Base-by-base conservation (phyloP, 768 basidiomycete species). In the Amanita jacksonii region DNA sequence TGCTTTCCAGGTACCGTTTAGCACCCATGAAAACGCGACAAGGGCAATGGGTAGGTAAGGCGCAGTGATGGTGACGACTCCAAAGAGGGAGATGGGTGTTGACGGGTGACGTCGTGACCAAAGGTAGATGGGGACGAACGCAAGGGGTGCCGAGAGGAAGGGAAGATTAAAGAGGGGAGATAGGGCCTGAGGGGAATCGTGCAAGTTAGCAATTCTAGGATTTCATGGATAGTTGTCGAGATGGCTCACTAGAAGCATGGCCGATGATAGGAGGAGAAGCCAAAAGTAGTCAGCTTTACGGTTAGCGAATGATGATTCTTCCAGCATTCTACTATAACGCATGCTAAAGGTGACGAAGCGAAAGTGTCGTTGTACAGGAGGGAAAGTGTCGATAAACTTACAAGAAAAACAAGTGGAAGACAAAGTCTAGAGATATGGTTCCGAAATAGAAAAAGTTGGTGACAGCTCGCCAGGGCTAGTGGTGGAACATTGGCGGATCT, bases 321-420 rank as follows among this genome's bases (percentile, higher is more conserved):
- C 96, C 3, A 99, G 68, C 83, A 97, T 87, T 35, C 93, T 75
- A 51, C 90, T 92, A 57, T 98, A 98, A 41, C 96, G 72, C 92
- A 97, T 94, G 61, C 93, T 96, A 6, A 34, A 12, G 27, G 27
- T 28, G 12, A 28, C 7, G 6, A 28, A 28, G 12, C 27, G 27
- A 28, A 28, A 12, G 12, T 45, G 46, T 34, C n/a, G n/a, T n/a
- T n/a, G n/a, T n/a, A n/a, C n/a, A n/a, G n/a, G n/a, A n/a, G n/a
- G n/a, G n/a, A n/a, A n/a, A n/a, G n/a, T n/a, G n/a, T n/a, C n/a
- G n/a, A n/a, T n/a, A n/a, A n/a, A n/a, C n/a, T n/a, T 58, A 94
- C 94, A 99, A 96, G 73, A 98, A 99, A 72, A 97, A 97, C 42
- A 99, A 73, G 60, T 98, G 94, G 64, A 98, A 96, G 47, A 94